These are phyloP conservation scores for Heterobasidion occidentale DNA, from an alignment of 1,284 basidiomycete genomes.

Conservation along the genomic window DNA sequence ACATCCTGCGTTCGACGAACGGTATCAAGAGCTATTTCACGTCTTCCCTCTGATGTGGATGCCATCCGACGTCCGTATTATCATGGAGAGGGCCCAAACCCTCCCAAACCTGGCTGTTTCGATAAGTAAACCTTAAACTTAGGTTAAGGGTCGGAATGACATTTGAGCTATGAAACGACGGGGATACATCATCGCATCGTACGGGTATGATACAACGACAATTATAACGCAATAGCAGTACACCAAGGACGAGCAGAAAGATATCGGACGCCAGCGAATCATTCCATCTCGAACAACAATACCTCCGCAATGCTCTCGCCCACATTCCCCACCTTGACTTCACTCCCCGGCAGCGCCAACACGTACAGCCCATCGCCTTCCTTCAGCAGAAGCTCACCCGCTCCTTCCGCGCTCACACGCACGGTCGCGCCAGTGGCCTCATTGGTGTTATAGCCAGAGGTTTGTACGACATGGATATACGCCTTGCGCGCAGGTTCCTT, in stretches of 20 bases:
- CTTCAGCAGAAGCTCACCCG: constrained; percentile 31
- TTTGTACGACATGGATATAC: constrained; percentile 70
- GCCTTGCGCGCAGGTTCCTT: constrained; percentile 30
- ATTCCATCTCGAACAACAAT: constrained; percentile 65
- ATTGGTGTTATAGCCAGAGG: constrained; percentile 64
- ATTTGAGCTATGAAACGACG: too few relatives aligned
- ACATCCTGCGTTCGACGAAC: constrained; percentile 21
- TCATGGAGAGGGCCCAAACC: too few relatives aligned
- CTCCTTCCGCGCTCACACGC: constrained; percentile 23
- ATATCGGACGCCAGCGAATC: background rate
- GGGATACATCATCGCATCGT: too few relatives aligned
- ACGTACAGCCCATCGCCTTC: constrained; percentile 77
- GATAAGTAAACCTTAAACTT: too few relatives aligned
- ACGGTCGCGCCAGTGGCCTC: constrained; percentile 42
- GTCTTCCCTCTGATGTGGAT: background rate
- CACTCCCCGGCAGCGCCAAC: constrained; percentile 31
- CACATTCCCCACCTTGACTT: constrained; percentile 49
- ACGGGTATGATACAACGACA: too few relatives aligned
- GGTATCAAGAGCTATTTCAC: constrained; percentile 25
- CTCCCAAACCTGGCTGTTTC: too few relatives aligned
- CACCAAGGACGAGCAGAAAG: background rate
- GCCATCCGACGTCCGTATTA: background rate
- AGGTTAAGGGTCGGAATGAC: too few relatives aligned
- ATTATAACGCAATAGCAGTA: too few relatives aligned
- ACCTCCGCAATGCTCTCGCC: constrained; percentile 58